Evolutionary conservation across 2,329 filamentous ascomycete species (phyloP).

Genomic region (Neodidymelliopsis sp.): DNA sequence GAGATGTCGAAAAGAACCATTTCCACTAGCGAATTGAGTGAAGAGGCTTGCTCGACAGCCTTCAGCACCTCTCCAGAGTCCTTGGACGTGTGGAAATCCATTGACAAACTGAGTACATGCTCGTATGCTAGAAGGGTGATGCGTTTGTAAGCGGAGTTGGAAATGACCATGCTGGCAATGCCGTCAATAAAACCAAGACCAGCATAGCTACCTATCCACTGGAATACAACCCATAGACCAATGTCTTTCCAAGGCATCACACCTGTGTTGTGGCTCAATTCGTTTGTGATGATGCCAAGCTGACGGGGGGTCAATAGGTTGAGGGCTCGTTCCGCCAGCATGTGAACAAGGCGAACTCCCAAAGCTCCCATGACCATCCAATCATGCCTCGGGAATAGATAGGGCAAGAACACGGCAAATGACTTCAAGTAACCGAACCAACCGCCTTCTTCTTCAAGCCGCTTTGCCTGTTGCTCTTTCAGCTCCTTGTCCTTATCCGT

Average conservation of each 20-base stretch:
- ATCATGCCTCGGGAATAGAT: conserved; percentile 77
- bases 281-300: conserved; percentile 79
- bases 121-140: conserved; percentile 69
- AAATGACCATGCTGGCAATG: conserved; percentile 63
- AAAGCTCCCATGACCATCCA: conserved; percentile 72
- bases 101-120: conserved; percentile 73
- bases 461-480: conserved; percentile 63
- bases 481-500: conserved; percentile 62
- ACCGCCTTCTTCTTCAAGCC: conserved; percentile 75
- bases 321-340: conserved; percentile 74
- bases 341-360: conserved; percentile 69
- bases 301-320: conserved; percentile 83
- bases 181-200: conserved; percentile 60
- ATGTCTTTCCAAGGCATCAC: conserved; percentile 63
- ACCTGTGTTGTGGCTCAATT: conserved; percentile 61
- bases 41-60: conserved; percentile 68
- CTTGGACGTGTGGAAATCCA: conserved; percentile 74
- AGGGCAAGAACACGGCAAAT: conserved; percentile 77
- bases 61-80: conserved; percentile 70
- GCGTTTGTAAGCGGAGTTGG: conserved; percentile 64
- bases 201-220: conserved; percentile 59
- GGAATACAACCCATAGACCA: conserved; percentile 56
- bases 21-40: conserved; percentile 67
- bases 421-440: conserved; percentile 80
- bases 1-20: conserved; percentile 65